A percentile compares a stretch with the other conserved stretches of the same genome.
Evolutionary conservation across 257 asterid species (phyloP).

Genomic region (Forsythia suspensa): DNA sequence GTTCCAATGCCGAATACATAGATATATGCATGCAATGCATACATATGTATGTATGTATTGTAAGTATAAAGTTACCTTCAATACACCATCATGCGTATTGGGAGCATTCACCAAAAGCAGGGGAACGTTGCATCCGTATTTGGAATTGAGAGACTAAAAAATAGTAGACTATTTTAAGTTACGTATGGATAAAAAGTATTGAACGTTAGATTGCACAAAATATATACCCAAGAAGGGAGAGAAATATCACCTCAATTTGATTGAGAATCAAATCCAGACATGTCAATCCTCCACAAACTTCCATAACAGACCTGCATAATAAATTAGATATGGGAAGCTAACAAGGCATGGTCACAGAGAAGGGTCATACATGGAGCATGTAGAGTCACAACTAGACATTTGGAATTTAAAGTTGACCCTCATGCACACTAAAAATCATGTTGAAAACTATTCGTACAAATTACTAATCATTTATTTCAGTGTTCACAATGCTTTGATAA

Average conservation of each 20-base stretch:
- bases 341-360: not conserved
- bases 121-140: conserved; percentile 81
- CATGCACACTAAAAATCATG: not conserved
- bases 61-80: conserved; percentile 53
- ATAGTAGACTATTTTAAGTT: conserved; percentile 16
- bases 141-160: conserved; percentile 68
- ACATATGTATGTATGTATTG: not conserved
- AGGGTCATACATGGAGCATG: not conserved
- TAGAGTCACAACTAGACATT: not conserved
- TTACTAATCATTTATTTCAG: not conserved
- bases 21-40: not conserved
- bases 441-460: not conserved
- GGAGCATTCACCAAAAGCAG: conserved; percentile 60
- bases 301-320: conserved; percentile 64
- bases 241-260: conserved; percentile 71
- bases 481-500: not conserved
- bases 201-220: conserved; percentile 7
- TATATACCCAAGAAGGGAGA: conserved; percentile 10
- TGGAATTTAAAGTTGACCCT: not conserved
- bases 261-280: conserved; percentile 70
- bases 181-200: conserved; percentile 8
- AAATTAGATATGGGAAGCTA: conserved; percentile 19
- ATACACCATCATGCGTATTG: conserved; percentile 51
- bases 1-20: conserved; percentile 18
- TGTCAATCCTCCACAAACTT: conserved; percentile 56